Evolutionary conservation across 1,284 basidiomycete genomes (phyloP), one percentile per base, ranked within the genome.

Genomic region (Ceratobasidium sp.): DNA sequence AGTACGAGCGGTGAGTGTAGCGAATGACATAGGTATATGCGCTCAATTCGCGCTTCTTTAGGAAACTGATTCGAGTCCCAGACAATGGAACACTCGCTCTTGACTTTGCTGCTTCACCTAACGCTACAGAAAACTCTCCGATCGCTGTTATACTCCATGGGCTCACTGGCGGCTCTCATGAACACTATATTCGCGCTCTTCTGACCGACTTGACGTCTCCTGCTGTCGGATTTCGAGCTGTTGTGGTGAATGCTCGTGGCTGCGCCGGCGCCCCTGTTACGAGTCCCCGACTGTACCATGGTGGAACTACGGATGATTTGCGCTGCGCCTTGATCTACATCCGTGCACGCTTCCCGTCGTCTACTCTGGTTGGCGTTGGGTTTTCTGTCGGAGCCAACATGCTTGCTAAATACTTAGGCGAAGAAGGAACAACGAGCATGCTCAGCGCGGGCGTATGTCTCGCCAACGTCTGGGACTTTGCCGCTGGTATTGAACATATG

Each of bases 371-470:
- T 34, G 97, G 94, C 16, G 82, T 97, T 32, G 95, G 95, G 6
- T 99, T 98, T 83, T 97, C 94, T 1, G 87, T 99, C 55, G 97
- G 97, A 62, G 93, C 96, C 45, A 94, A 94, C 78, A 90, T 98
- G 53, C 82, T 99, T 75, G 91, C 93, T 18, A 88, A 93, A 75
- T 98, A 97, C 80, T 82, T 97, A 55, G 95, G 93, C 4, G 91
- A 97, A 80, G 92, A 96, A 79, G 92, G 92, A 0, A 79, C 80
- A 1, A 50, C 74, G 0, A 84, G 83, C 1, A 80, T 84, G 0
- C 77, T 87, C 2, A 81, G 81, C 3, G 80, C 79, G 0, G 85
- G 80, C 10, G 76, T 83, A 39, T 81, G 83, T 8, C 78, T 87
- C 14, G 85, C 83, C 14, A 80, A 80, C 67, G 82, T 82, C 0